Conservation (phyloP, 371 early-diverging fungal genomes). For the Batrachochytrium dendrobatidis region DNA sequence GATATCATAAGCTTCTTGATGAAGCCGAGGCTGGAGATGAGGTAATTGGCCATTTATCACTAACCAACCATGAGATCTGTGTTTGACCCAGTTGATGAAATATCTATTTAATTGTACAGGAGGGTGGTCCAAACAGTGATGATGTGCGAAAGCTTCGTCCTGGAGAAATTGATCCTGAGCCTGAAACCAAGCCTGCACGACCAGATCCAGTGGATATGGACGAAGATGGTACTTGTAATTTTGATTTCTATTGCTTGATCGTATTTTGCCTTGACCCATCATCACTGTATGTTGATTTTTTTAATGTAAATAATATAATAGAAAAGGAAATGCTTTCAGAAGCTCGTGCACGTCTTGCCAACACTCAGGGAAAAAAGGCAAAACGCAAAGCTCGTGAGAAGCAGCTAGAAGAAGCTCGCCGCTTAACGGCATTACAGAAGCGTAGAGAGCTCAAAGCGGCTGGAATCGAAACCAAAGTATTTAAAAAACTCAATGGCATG, state of each 20-base stretch:
- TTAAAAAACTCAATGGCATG: conserved; percentile 56
- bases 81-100: background rate
- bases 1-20: conserved; percentile 90
- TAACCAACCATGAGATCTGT: background rate
- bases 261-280: background rate
- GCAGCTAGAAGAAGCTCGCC: conserved; percentile 90
- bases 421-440: conserved; percentile 86
- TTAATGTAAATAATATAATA: too few relatives aligned
- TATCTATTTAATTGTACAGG: conserved; percentile 19
- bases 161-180: conserved; percentile 96
- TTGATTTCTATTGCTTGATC: background rate
- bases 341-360: conserved; percentile 95
- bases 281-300: background rate
- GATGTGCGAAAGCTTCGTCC: conserved; percentile 74
- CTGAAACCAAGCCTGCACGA: conserved; percentile 91
- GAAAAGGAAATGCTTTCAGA: conserved; percentile 98
- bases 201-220: conserved; percentile 99
- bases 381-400: conserved; percentile 97
- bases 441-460: conserved; percentile 93
- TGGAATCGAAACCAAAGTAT: conserved; percentile 68
- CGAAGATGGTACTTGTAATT: conserved; percentile 58
- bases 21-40: conserved; percentile 76
- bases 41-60: conserved; percentile 8
- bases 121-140: conserved; percentile 66
- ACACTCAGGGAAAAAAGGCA: conserved; percentile 98